Evolutionary conservation across 2,329 filamentous ascomycete genomes (phyloP).

Genomic region (Tricladium varicosporioides): DNA sequence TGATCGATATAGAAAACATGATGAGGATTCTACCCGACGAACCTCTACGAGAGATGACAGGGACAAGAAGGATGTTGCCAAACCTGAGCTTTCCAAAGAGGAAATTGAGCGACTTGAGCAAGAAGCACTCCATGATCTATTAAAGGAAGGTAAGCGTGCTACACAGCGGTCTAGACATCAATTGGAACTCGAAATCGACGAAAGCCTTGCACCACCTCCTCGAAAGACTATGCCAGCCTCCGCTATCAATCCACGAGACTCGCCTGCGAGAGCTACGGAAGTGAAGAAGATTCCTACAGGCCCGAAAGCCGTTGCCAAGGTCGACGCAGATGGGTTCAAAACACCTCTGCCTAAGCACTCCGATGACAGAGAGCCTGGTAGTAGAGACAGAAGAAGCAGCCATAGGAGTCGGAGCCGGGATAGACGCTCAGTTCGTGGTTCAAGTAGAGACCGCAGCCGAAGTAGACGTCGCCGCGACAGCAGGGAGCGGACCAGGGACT

Average conservation of each 20-base stretch:
- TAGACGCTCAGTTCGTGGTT: constrained; percentile 23
- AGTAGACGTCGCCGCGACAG: constrained; percentile 25
- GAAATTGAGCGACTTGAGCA: constrained; percentile 34
- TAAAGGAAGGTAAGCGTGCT: constrained; percentile 33
- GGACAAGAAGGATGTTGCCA: constrained; percentile 13
- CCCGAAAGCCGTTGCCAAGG: constrained; percentile 8
- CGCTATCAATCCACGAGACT: constrained; percentile 33
- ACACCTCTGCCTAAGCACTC: constrained; percentile 19
- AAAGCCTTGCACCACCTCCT: constrained; percentile 34
- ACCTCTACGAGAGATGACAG: constrained; percentile 16
- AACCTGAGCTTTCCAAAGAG: constrained; percentile 32
- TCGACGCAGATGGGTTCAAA: constrained; percentile 20
- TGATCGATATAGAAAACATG: constrained; percentile 27
- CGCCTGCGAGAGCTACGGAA: constrained; percentile 26
- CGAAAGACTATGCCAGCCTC: constrained; percentile 33
- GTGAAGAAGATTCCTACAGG: constrained; percentile 23
- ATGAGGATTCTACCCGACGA: constrained; percentile 20
- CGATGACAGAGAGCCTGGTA: constrained; percentile 6
- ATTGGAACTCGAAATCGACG: constrained; percentile 34
- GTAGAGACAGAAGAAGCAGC: constrained; percentile 17
- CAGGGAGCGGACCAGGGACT: constrained; percentile 22
- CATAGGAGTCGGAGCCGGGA: constrained; percentile 30
- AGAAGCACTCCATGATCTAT: constrained; percentile 34
- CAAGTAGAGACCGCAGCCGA: constrained; percentile 19
- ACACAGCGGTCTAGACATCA: constrained; percentile 32